Evolutionary conservation across 2,329 filamentous ascomycete species (phyloP).

Genomic region (Xylariomycetidae sp.): DNA sequence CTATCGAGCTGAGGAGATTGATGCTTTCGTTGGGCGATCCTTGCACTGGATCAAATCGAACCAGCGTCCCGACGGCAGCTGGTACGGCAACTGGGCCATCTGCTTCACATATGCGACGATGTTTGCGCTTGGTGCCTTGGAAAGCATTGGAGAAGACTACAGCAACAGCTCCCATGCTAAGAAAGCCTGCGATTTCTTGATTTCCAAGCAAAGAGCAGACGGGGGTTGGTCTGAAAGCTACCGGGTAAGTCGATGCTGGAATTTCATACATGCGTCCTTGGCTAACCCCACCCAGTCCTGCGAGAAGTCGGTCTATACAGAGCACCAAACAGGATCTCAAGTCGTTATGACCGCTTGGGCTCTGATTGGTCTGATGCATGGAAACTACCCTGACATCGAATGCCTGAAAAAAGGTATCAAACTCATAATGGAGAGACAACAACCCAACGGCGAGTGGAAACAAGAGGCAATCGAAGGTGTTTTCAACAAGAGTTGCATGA

Average conservation of each 20-base stretch:
- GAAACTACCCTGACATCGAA: conserved; percentile 68
- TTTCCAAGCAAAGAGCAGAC: conserved; percentile 78
- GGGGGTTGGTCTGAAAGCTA: conserved; percentile 98
- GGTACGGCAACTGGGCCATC: conserved; percentile 97
- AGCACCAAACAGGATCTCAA: conserved; percentile 70
- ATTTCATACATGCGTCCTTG: not conserved
- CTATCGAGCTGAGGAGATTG: conserved; percentile 73
- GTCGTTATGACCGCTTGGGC: conserved; percentile 96
- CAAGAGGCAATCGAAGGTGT: conserved; percentile 96
- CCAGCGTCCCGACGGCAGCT: conserved; percentile 78
- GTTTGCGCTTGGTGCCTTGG: conserved; percentile 88
- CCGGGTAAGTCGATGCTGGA: conserved; percentile 39
- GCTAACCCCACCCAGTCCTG: conserved; percentile 50
- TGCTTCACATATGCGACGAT: conserved; percentile 97
- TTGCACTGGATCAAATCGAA: conserved; percentile 76
- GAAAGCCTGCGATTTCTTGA: conserved; percentile 76
- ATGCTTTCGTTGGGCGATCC: conserved; percentile 63
- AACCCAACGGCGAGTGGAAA: conserved; percentile 85
- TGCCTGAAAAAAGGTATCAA: conserved; percentile 68
- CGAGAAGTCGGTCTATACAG: conserved; percentile 67
- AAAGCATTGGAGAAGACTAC: conserved; percentile 76
- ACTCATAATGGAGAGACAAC: conserved; percentile 80
- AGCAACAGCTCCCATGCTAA: conserved; percentile 63
- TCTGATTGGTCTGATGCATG: conserved; percentile 73
- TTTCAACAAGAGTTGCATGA: conserved; percentile 99